A percentile compares a stretch with the other conserved stretches of the same genome.
These are phyloP conservation scores for Lanmaoa pseudosensibilis DNA, from an alignment of 768 basidiomycete species.

Conservation along the genomic window DNA sequence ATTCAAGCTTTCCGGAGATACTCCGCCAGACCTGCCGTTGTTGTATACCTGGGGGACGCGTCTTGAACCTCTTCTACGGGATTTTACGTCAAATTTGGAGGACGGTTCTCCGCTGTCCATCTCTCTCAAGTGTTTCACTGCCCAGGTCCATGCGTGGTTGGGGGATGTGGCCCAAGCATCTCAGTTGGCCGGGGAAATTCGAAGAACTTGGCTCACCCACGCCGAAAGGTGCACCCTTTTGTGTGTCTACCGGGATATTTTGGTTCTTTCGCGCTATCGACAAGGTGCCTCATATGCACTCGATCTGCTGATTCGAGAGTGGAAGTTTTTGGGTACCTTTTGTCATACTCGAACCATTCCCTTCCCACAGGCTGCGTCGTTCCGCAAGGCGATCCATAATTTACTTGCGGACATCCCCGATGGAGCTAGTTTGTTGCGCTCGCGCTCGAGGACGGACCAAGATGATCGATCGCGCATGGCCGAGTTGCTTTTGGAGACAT, in stretches of 20 bases:
- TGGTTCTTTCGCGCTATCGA: constrained; percentile 37
- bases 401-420: constrained; percentile 35
- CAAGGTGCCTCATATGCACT: constrained; percentile 36
- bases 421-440: constrained; percentile 28
- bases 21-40: constrained; percentile 17
- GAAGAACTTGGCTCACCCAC: constrained; percentile 17
- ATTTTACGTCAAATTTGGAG: constrained; percentile 25
- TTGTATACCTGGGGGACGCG: constrained; percentile 39
- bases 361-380: constrained; percentile 18
- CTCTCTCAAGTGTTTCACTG: constrained; percentile 30
- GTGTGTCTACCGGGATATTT: constrained; percentile 38
- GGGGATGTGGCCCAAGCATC: constrained; percentile 39
- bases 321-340: constrained; percentile 33
- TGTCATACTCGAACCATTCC: constrained; percentile 7
- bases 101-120: constrained; percentile 19
- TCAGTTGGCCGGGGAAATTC: constrained; percentile 27
- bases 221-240: constrained; percentile 25
- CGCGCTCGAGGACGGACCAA: constrained; percentile 25
- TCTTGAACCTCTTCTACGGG: constrained; percentile 35
- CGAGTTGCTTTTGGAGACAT: constrained; percentile 43
- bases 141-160: constrained; percentile 37
- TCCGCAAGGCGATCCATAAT: constrained; percentile 30
- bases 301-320: constrained; percentile 42
- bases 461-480: constrained; percentile 35
- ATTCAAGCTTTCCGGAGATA: constrained; percentile 14